Percentiles rank a stretch among this genome's conserved stretches.
Conservation (phyloP, 2,329 filamentous ascomycete genomes). For the Mariannaea sp. region DNA sequence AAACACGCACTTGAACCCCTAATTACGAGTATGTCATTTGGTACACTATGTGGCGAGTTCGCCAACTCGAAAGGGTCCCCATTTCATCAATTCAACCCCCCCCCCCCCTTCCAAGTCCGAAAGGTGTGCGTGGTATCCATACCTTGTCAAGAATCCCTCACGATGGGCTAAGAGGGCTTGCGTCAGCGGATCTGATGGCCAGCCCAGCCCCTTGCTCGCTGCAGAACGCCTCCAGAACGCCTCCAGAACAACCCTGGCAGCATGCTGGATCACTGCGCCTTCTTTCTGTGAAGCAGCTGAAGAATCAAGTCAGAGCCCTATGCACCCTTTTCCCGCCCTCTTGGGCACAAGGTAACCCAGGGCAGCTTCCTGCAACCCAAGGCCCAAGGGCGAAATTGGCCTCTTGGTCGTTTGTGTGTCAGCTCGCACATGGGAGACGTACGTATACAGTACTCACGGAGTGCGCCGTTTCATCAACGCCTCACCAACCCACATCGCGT, state of each 20-base stretch:
- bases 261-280: too few species aligned
- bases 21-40: too few species aligned
- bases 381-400: background rate
- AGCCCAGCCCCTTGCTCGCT: constrained; percentile 4
- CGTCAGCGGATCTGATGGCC: background rate
- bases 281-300: too few species aligned
- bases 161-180: background rate
- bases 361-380: background rate
- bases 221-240: constrained; percentile 4
- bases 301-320: too few species aligned
- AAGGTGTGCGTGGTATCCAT: background rate
- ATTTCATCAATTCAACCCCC: too few species aligned
- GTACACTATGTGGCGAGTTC: too few species aligned
- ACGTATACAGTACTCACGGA: background rate
- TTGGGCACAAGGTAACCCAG: background rate
- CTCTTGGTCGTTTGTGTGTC: background rate
- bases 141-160: background rate
- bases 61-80: too few species aligned
- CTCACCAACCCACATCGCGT: background rate
- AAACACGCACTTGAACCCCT: too few species aligned
- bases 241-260: too few species aligned
- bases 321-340: background rate
- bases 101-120: background rate
- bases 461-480: background rate
- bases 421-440: too few species aligned